Conservation (phyloP, 495 filamentous ascomycete species). For the Tricharina praecox region DNA sequence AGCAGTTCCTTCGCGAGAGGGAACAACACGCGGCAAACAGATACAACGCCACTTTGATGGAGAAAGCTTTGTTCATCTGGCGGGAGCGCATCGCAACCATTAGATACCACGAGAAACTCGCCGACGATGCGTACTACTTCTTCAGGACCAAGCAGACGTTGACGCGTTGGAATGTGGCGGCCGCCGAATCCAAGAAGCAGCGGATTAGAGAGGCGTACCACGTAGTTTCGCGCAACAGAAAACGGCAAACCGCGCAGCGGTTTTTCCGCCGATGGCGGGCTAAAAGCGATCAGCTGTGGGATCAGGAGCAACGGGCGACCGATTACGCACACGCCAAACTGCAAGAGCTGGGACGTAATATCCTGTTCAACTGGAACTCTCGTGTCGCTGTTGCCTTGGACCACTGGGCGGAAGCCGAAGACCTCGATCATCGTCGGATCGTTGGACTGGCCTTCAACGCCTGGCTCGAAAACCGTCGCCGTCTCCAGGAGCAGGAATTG, state of each 20-base stretch:
- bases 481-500: conserved; percentile 6
- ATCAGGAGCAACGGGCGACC: background rate
- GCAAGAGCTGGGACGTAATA: background rate
- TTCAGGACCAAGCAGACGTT: conserved; percentile 15
- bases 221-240: conserved; percentile 10
- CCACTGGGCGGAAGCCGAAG: conserved; percentile 4
- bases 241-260: conserved; percentile 10
- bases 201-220: conserved; percentile 18
- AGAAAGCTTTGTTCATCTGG: conserved; percentile 10
- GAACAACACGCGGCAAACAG: background rate
- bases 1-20: background rate
- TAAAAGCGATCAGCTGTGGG: background rate
- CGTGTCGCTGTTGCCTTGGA: conserved; percentile 8
- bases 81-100: conserved; percentile 6
- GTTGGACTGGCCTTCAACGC: conserved; percentile 1
- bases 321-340: background rate
- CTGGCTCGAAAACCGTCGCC: conserved; percentile 7
- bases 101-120: conserved; percentile 13
- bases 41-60: background rate
- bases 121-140: conserved; percentile 22
- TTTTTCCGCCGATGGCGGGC: conserved; percentile 2
- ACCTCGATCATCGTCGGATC: conserved; percentile 7
- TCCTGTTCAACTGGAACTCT: background rate
- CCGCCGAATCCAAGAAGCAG: conserved; percentile 9
- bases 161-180: conserved; percentile 13